These are phyloP conservation scores for Xerocomus brunneocitrinus DNA, from an alignment of 768 basidiomycete genomes.

Conservation along the genomic window DNA sequence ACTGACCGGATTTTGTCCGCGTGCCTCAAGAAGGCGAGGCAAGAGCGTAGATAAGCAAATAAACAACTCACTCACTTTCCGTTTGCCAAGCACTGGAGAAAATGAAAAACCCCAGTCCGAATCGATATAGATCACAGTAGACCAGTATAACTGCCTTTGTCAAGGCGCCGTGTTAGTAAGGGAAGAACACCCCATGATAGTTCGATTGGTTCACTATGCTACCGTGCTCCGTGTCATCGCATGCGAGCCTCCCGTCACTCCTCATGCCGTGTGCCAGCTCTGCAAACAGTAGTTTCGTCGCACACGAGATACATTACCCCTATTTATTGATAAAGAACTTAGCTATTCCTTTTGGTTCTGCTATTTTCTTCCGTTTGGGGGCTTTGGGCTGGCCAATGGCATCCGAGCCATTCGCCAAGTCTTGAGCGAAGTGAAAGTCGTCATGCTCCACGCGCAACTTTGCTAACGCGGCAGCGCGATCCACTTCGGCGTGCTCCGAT, in stretches of 20 bases:
- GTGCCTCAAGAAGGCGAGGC: too few relatives aligned
- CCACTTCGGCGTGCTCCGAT: slow-evolving; percentile 20
- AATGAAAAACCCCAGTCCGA: too few relatives aligned
- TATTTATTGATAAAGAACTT: slow-evolving; percentile 42
- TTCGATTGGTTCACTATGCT: too few relatives aligned
- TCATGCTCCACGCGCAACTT: slow-evolving; percentile 65
- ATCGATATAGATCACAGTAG: too few relatives aligned
- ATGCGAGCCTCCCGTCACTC: neutral
- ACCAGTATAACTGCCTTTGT: too few relatives aligned
- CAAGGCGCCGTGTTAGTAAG: too few relatives aligned
- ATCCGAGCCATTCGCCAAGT: slow-evolving; percentile 50
- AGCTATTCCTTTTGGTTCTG: slow-evolving; percentile 39
- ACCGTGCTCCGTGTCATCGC: too few relatives aligned
- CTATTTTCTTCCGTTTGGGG: slow-evolving; percentile 30
- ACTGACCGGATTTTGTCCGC: too few relatives aligned
- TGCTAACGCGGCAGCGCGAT: slow-evolving; percentile 33
- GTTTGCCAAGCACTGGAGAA: neutral
- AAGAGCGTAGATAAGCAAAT: too few relatives aligned
- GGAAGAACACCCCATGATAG: too few relatives aligned
- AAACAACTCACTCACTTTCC: too few relatives aligned
- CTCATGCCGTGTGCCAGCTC: too few relatives aligned
- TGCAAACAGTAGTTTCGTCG: neutral
- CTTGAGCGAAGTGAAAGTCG: slow-evolving; percentile 87
- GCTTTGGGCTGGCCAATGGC: slow-evolving; percentile 6
- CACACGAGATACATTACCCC: neutral